Base-by-base conservation (phyloP, 306 rosid genomes). In the Lagenaria siceraria region DNA sequence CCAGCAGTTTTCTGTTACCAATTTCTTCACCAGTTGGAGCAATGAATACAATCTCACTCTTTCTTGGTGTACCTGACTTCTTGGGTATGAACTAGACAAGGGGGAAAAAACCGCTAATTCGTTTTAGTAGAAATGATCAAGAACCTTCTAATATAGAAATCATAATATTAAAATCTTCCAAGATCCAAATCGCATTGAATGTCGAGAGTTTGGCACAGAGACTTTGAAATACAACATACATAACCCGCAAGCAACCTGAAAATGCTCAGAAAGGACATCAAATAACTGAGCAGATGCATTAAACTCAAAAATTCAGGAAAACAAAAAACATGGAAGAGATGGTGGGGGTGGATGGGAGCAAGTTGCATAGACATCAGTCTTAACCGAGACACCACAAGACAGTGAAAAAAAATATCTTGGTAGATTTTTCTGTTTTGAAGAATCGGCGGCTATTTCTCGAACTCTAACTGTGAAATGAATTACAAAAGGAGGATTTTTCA, bases 21-120 rank as follows among this genome's bases (percentile, higher is more conserved):
- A 95, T 84, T 86, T 95, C 97, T 78, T 89, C 99, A 59, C 99
- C 99, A 6, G 91, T 85, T 14, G 97, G 99, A 59, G 97, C 88
- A 51, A 95, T 69, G 77, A 92, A 95, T 27, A 85, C n/a, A 40
- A 95, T 79, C 87, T 90, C 96, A 33, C 70, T 85, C 81, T 95
- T 95, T 31, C 89, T 87, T 1, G 97, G 97, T 15, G 97, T 76
- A 78, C 95, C 99, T 22, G 73, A 84, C 78, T 84, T 90, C 90
- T 89, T 92, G 25, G 93, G 97, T 75, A 85, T 85, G 86, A 86
- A 87, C 99, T 95, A 89, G 78, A 51, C 55, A 51, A 31, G 56
- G 51, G 33, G 61, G 77, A 9, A 46, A 22, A 43, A 78, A 49
- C 8, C 49, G 4, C 43, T 4, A 73, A 49, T 15, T 73, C 46